Evolutionary conservation across 306 rosid species (phyloP).

Genomic region (Cicer judaicum): DNA sequence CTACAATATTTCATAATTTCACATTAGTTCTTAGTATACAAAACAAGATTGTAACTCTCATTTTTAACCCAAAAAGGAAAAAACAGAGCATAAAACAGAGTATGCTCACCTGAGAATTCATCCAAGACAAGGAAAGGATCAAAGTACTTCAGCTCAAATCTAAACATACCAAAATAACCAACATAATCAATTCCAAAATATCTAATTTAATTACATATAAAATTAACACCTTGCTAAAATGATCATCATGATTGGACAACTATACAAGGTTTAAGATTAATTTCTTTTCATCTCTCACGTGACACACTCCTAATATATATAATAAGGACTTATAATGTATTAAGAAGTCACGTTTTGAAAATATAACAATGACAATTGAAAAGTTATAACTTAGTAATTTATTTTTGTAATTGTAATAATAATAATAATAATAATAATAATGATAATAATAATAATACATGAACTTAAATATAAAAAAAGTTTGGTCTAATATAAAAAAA

Average conservation of each 20-base stretch:
- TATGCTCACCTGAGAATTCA: slow-evolving; percentile 86
- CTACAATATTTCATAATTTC: slow-evolving; percentile 54
- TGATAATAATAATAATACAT: no score
- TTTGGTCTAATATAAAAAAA: no score
- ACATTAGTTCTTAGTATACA: slow-evolving; percentile 30
- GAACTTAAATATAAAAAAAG: no score
- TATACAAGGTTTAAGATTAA: not conserved
- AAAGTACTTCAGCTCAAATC: slow-evolving; percentile 90
- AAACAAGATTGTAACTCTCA: slow-evolving; percentile 15
- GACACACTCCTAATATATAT: not conserved
- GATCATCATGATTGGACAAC: not conserved
- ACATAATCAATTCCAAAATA: slow-evolving; percentile 41
- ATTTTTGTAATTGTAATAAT: not conserved
- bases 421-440: no score
- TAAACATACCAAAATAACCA: slow-evolving; percentile 43
- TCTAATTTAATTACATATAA: slow-evolving; percentile 11
- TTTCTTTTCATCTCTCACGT: not conserved
- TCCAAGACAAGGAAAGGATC: slow-evolving; percentile 94
- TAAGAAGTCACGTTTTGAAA: no score
- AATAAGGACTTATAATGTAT: not conserved
- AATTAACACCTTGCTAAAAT: not conserved
- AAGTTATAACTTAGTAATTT: not conserved
- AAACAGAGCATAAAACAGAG: slow-evolving; percentile 42
- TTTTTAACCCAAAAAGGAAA: not conserved
- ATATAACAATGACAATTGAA: not conserved